Conservation (phyloP, 1,284 basidiomycete genomes). For the Neonothopanus nambi region DNA sequence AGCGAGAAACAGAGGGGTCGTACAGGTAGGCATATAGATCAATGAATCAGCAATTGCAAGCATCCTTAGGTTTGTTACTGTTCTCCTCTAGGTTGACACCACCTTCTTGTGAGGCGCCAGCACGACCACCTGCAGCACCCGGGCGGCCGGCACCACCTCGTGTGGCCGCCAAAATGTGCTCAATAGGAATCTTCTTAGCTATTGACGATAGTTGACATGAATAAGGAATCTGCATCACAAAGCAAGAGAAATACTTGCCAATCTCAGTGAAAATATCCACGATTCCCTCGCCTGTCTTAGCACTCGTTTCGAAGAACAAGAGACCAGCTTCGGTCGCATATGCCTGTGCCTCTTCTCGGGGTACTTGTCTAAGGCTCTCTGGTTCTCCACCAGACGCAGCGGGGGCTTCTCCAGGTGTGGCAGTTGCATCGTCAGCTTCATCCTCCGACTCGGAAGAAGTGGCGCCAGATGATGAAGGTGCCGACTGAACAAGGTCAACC, state of each 20-base stretch:
- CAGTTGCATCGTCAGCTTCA: conserved; percentile 83
- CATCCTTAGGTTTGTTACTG: conserved; percentile 67
- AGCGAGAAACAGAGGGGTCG: conserved; percentile 4
- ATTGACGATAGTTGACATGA: conserved; percentile 14
- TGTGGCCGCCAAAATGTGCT: conserved; percentile 84
- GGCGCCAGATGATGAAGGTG: conserved; percentile 52
- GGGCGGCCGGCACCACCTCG: conserved; percentile 62
- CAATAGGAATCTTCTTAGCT: conserved; percentile 97
- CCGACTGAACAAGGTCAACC: conserved; percentile 85
- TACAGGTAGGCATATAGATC: conserved; percentile 19
- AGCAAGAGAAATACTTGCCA: conserved; percentile 47
- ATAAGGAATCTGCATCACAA: conserved; percentile 1
- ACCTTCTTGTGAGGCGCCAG: conserved; percentile 53
- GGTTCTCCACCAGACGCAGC: conserved; percentile 51
- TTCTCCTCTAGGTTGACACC: conserved; percentile 76
- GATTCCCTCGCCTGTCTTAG: conserved; percentile 96
- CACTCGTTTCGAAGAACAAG: conserved; percentile 97
- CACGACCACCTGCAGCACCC: conserved; percentile 55
- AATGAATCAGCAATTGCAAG: conserved; percentile 69
- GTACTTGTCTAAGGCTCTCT: conserved; percentile 83
- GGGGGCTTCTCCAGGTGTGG: conserved; percentile 74
- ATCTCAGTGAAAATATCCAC: conserved; percentile 99
- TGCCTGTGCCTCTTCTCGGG: conserved; percentile 91
- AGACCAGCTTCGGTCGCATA: conserved; percentile 93
- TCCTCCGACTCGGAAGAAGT: conserved; percentile 70